Conservation (phyloP, 495 filamentous ascomycete species). For the Penicillium taxi region DNA sequence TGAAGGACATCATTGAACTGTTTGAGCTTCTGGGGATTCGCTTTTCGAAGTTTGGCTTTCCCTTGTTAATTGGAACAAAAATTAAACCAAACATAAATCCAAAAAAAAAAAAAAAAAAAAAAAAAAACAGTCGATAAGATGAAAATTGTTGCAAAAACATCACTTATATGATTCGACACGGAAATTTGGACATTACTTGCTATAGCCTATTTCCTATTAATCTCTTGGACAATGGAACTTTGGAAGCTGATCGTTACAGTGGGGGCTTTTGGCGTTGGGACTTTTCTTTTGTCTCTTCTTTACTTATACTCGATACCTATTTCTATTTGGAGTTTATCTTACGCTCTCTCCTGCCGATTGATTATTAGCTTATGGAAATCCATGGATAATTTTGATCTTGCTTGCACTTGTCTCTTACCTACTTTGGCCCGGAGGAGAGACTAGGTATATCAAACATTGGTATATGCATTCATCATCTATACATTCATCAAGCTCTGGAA, state of each 20-base stretch:
- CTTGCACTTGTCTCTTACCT: too few relatives aligned
- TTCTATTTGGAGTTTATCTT: too few relatives aligned
- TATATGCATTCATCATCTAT: too few relatives aligned
- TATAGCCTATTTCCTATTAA: conserved; percentile 3
- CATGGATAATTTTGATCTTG: too few relatives aligned
- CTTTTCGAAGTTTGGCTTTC: not conserved
- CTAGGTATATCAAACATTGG: too few relatives aligned
- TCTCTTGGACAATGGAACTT: conserved; percentile 4
- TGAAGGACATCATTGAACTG: conserved; percentile 19
- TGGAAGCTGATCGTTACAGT: too few relatives aligned
- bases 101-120: conserved; percentile 3
- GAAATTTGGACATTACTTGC: conserved; percentile 2
- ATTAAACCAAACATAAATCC: not conserved
- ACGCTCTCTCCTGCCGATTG: too few relatives aligned
- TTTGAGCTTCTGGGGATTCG: not conserved
- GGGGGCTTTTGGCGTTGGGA: conserved; percentile 9
- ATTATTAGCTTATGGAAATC: too few relatives aligned
- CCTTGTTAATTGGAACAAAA: not conserved
- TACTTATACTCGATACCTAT: too few relatives aligned
- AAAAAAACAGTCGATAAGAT: too few relatives aligned
- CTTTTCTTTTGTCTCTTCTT: conserved; percentile 16
- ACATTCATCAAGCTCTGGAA: too few relatives aligned
- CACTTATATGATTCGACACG: not conserved
- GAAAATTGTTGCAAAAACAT: conserved; percentile 6
- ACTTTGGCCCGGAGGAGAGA: too few relatives aligned